Evolutionary conservation across 352 stramenopile species (phyloP), one percentile per base, ranked within the genome.

Genomic region (Phytophthora melonis): DNA sequence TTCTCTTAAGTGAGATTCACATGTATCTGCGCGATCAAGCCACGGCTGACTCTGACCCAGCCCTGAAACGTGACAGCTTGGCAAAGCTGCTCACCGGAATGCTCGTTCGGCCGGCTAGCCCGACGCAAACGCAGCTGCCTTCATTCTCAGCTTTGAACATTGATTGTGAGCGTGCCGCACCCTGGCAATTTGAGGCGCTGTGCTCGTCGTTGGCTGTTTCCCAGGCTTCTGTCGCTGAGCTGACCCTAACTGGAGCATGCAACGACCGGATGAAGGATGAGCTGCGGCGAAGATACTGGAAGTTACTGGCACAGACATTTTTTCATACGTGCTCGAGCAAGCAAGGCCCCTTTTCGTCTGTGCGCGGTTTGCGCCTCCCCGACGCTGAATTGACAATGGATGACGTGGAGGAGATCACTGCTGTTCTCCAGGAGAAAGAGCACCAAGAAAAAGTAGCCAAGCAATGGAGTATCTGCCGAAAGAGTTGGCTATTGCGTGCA

Each of bases 141-240:
- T 53, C 50, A 5, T 68, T 68, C 19, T 18, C 25, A 8, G 11
- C 57, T 10, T 30, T 73, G n/a, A 13, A 58, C 1, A 68, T 73
- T 57, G 36, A 45, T 0, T 73, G 66, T 36, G 41, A 34, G 14
- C 36, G 59, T 39, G 43, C 58, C 13, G 30, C n/a, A 18, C 25
- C 58, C n/a, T 73, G 66, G 58, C 13, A 68, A 21, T 63, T 67
- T 25, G 50, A 73, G 52, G 49, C 66, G 39, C 41, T 73, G 9
- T 73, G 66, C 27, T 73, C 66, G 18, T 39, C 66, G 0, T 59
- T 73, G 13, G 56, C 66, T 1, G 30, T 36, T 13, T 58, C 66
- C 5, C 58, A 47, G 18, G 27, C 36, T n/a, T 18, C 39, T 19
- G 68, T 73, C 39, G 13, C 10, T 1, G 53, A 73, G 16, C 19